Base-by-base conservation (phyloP, 768 basidiomycete genomes). In the Tricholoma saponaceum region DNA sequence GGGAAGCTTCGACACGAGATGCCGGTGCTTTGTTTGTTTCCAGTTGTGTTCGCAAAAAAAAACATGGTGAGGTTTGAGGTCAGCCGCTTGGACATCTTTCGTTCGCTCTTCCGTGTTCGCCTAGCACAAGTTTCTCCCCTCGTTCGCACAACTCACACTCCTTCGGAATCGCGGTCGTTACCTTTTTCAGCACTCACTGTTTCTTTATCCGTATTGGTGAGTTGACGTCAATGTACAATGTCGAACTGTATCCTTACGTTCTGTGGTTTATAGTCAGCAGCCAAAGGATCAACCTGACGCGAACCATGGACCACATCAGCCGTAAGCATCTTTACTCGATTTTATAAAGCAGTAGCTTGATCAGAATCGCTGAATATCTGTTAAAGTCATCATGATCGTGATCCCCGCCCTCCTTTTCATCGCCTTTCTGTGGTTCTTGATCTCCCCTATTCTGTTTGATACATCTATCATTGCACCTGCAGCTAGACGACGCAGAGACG, bases 401-500 rank as follows among this genome's bases (percentile, higher is more conserved):
- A 46, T 66, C 39, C 65, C 66, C 43, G 55, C 62, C 8, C 14
- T 67, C 26, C 58, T 70, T 32, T 67, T 70, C 53, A 8, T 61
- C 12, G 46, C 32, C 35, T 70, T 70, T 58, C 53, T 67, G 58
- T 69, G 59, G 35, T 59, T 67, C 58, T 69, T 65, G 50, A 43
- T 70, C 12, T 66, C 62, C 20, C 67, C 66, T n/a, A 56, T 67
- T 20, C 47, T 63, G 37, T 60, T 56, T 26, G 30, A 51, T 13
- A 60, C 58, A 9, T 35, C 52, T n/a, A 18, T 46, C 28, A 26
- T 32, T 50, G 37, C 52, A 12, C 20, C 58, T 23, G 22, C 39
- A 9, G 22, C 44, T 28, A 16, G 10, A 22, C 55, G 50, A 28
- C 35, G 26, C 16, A 25, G 2, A 41, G 41, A 16, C 16, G 49